Conservation (phyloP, 164 flowering plant species). For the Piper betle region DNA sequence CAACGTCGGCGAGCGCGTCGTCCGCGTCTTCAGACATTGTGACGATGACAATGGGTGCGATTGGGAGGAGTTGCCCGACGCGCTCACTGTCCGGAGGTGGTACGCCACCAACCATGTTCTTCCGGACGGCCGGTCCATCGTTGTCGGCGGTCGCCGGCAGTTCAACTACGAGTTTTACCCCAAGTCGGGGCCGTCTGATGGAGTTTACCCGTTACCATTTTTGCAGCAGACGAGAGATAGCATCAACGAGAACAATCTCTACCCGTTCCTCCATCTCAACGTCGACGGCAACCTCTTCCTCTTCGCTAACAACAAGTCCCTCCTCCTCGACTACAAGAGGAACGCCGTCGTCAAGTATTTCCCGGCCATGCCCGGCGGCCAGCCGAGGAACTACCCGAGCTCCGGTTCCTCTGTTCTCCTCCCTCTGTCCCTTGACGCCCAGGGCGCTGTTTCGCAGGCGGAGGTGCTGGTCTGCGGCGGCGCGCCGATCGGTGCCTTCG, state of each 20-base stretch:
- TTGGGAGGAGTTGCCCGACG: slow-evolving; percentile 42
- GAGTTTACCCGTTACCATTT: slow-evolving; percentile 4
- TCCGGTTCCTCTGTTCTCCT: slow-evolving; percentile 38
- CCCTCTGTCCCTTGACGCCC: slow-evolving; percentile 15
- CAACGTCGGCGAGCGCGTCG: slow-evolving; percentile 37
- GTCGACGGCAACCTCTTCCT: slow-evolving; percentile 35
- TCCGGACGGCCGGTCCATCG: slow-evolving; percentile 51
- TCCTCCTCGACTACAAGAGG: slow-evolving; percentile 22
- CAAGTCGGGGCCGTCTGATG: slow-evolving; percentile 10
- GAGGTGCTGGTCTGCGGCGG: slow-evolving; percentile 54
- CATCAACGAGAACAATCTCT: slow-evolving; percentile 29
- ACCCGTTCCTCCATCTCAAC: slow-evolving; percentile 34
- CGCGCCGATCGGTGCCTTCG: slow-evolving; percentile 28
- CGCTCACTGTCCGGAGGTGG: slow-evolving; percentile 39
- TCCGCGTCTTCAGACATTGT: slow-evolving; percentile 41
- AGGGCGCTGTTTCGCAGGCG: no score
- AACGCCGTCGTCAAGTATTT: slow-evolving; percentile 16
- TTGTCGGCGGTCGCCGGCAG: slow-evolving; percentile 58
- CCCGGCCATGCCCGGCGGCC: slow-evolving; percentile 28
- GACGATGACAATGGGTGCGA: slow-evolving; percentile 22
- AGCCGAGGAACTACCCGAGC: slow-evolving; percentile 36
- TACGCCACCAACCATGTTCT: slow-evolving; percentile 66
- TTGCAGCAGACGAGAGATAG: slow-evolving; percentile 14
- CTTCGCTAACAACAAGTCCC: slow-evolving; percentile 31
- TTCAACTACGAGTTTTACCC: slow-evolving; percentile 79